Conservation (phyloP, 2,329 filamentous ascomycete genomes). For the Pseudogymnoascus sp. region DNA sequence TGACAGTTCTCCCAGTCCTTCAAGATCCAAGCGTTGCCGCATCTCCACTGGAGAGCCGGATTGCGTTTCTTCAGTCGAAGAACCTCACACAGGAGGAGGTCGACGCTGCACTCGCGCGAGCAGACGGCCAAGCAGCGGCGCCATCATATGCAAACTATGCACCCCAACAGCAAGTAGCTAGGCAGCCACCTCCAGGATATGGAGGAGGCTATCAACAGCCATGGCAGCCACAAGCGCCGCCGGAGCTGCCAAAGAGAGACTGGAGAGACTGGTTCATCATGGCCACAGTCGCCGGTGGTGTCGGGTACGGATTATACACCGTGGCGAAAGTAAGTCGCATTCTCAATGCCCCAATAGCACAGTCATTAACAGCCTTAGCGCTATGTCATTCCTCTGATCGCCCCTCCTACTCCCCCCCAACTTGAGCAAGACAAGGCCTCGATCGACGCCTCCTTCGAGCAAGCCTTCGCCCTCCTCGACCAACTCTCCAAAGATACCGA, state of each 20-base stretch:
- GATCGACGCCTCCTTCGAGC: conserved; percentile 89
- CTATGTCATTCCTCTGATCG: conserved; percentile 84
- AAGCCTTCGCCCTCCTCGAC: conserved; percentile 83
- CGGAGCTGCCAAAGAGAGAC: conserved; percentile 66
- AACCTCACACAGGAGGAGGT: conserved; percentile 97
- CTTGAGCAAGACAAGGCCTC: conserved; percentile 88
- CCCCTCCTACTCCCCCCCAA: conserved; percentile 87
- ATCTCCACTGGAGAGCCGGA: conserved; percentile 84
- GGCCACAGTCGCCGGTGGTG: conserved; percentile 86
- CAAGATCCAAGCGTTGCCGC: conserved; percentile 87
- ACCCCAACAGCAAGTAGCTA: conserved; percentile 35
- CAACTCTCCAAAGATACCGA: conserved; percentile 88
- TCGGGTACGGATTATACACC: conserved; percentile 81
- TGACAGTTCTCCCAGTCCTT: conserved; percentile 52
- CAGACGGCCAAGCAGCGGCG: conserved; percentile 45
- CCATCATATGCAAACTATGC: conserved; percentile 34
- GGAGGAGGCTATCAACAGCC: conserved; percentile 41
- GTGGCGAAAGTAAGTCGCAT: conserved; percentile 71
- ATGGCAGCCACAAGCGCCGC: conserved; percentile 49
- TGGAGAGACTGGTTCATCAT: conserved; percentile 99
- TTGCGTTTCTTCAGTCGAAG: conserved; percentile 91
- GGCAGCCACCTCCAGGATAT: conserved; percentile 34
- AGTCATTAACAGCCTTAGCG: conserved; percentile 45
- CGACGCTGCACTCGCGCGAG: conserved; percentile 70
- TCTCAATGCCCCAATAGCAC: not conserved